A percentile compares a stretch with the other conserved stretches of the same genome.
phyloP scores from a whole-genome alignment of 75 land plant species.

The Cryptomeria japonica region DNA sequence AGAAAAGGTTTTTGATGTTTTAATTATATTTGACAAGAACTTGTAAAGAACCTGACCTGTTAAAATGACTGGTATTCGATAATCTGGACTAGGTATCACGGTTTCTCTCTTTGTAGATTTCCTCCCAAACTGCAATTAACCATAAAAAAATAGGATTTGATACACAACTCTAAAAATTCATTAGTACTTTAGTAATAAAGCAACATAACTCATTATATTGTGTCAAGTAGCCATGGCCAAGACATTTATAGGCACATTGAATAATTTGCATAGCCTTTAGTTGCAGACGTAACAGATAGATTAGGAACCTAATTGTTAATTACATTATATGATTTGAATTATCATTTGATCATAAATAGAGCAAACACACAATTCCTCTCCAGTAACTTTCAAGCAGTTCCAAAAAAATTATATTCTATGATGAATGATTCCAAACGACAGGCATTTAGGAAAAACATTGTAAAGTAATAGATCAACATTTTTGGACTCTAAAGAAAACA shows the following conservation, averaged over 20 bases:
- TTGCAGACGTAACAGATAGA: background rate
- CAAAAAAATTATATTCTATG: background rate
- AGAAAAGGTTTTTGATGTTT: conserved; percentile 10
- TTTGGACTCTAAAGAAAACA: background rate
- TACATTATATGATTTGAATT: background rate
- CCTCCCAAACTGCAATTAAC: conserved; percentile 44
- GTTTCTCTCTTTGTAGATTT: conserved; percentile 53
- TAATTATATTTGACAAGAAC: background rate
- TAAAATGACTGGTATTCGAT: conserved; percentile 67
- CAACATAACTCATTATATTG: background rate
- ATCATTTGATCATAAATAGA: background rate
- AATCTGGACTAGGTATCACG: conserved; percentile 90
- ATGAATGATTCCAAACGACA: conserved; percentile 1
- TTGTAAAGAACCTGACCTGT: conserved; percentile 45
- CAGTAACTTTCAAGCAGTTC: background rate
- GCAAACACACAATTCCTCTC: background rate
- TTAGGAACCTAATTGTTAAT: background rate
- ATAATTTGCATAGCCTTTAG: background rate
- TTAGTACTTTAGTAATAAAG: background rate
- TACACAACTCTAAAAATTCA: background rate
- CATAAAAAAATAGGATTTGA: background rate
- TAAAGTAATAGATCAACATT: background rate
- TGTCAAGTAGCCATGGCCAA: background rate
- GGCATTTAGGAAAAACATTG: background rate
- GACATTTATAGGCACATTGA: background rate